phyloP scores from a whole-genome alignment of 495 filamentous ascomycete species.

The Amorphotheca resinae region DNA sequence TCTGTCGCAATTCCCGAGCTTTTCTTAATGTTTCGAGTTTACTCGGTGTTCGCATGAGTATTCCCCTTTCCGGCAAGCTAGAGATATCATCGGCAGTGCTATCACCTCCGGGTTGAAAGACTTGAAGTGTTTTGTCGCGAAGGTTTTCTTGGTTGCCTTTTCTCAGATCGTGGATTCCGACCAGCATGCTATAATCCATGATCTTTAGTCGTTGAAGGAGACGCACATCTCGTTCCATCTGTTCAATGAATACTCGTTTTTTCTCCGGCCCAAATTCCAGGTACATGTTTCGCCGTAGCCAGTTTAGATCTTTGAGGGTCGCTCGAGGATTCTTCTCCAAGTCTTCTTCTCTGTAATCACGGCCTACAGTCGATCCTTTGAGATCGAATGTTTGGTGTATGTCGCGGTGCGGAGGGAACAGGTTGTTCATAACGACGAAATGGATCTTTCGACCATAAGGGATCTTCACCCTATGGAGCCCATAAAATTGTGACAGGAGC shows the following conservation, averaged over 20 bases:
- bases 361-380: conserved; percentile 92
- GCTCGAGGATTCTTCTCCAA: conserved; percentile 81
- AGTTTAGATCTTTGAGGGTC: conserved; percentile 94
- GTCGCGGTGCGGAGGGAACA: conserved; percentile 94
- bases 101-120: conserved; percentile 85
- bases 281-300: conserved; percentile 74
- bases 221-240: conserved; percentile 76
- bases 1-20: conserved; percentile 80
- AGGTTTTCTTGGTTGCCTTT: conserved; percentile 92
- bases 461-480: conserved; percentile 95
- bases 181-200: conserved; percentile 96
- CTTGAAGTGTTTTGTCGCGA: conserved; percentile 84
- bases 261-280: conserved; percentile 81
- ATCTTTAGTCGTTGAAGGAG: conserved; percentile 80
- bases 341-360: conserved; percentile 81
- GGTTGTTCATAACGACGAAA: conserved; percentile 99
- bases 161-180: conserved; percentile 84
- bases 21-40: conserved; percentile 88
- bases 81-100: conserved; percentile 36
- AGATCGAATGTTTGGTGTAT: conserved; percentile 96
- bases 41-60: conserved; percentile 78
- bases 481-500: conserved; percentile 95
- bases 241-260: conserved; percentile 73
- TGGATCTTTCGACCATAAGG: conserved; percentile 97
- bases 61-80: conserved; percentile 21